Base-by-base conservation (phyloP, 805 yeast species). In the Starmera amethionina region DNA sequence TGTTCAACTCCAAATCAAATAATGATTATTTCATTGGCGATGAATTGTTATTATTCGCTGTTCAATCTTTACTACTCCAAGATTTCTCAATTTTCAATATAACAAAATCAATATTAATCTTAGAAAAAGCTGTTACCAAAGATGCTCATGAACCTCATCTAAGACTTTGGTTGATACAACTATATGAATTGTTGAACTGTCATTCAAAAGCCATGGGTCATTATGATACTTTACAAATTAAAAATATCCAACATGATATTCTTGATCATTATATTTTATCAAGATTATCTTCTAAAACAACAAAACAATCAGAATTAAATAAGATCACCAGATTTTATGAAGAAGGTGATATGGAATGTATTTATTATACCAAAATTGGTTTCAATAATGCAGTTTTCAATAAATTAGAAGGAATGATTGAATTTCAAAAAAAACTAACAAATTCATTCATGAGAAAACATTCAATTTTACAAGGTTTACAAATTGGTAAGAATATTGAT, bases 71-170 rank as follows among this genome's bases (percentile, higher is more conserved):
- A 13, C 55, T 59, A 30, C 46, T 47, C 3, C 37, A 51, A 8
- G 42, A 50, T 10, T 46, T 56, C 28, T 34, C 52, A 4, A 34
- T 50, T 4, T 46, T 46, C 8, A 59, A 59, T 16, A 48, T 63
- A 2, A 40, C 70, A 7, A 65, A 67, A 25, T 64, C 75, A 8
- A 63, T 81, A 9, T 50, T 73, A 1, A 56, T 82, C 5, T 60
- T 89, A n/a, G 87, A 83, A 51, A 57, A 66, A 14, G 74, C 79
- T 3, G 62, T 72, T 11, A 36, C 49, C 8, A 54, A 61, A 8
- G 95, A 88, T 54, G 71, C 72, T n/a, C 76, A 79, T 45, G 89
- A 89, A 53, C 85, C 78, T 54, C 79, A 77, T 49, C 62, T 84
- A 16, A 69, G 78, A 40, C 59, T 85, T 8, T 84, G 93, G 89